Evolutionary conservation across 1,284 basidiomycete species (phyloP), one percentile per base, ranked within the genome.

Genomic region (Golubevia pallescens): DNA sequence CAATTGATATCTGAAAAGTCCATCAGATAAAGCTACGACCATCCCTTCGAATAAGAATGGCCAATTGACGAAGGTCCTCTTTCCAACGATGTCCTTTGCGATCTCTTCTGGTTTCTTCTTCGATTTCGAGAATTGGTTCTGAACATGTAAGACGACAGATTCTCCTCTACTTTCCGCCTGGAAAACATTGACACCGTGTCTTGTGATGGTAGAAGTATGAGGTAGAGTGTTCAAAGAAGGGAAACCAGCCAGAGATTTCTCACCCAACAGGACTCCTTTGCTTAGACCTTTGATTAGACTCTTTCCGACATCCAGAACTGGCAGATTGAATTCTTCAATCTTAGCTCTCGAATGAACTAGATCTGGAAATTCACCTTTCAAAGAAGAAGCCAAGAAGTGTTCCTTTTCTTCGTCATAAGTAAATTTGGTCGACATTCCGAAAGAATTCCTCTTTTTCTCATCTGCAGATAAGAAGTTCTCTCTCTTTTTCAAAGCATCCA

Each of bases 321-420:
- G 97, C 7, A 99, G 89, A 67, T 93, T 88, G 87, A 94, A 99
- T 1, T 90, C 87, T 73, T 92, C 90, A 89, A 91, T 92, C 62
- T 87, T 87, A 85, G 93, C 95, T 32, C 89, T 91, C 78, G 92
- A 96, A 54, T 92, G 90, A 65, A 91, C 87, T n/a, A 99, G 87
- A 57, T 93, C 89, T 1, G 97, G 95, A 89, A 99, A 97, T 88
- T 97, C 94, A 3, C 94, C 93, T 0, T 94, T 94, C 1, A 97
- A 87, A 1, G 96, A 96, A 0, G 95, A 96, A 0, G 94, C 92
- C 83, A 95, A 98, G 34, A 88, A 80, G 88, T 91, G 16, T 90
- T 89, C 86, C 13, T 74, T 60, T 4, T 67, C 8, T 3, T 86
- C 86, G 73, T 91, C 91, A 86, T 90, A 95, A 0, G 84, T 88